Evolutionary conservation across 1,284 basidiomycete genomes (phyloP), one percentile per base, ranked within the genome.

Genomic region (Gymnopus androsaceus): DNA sequence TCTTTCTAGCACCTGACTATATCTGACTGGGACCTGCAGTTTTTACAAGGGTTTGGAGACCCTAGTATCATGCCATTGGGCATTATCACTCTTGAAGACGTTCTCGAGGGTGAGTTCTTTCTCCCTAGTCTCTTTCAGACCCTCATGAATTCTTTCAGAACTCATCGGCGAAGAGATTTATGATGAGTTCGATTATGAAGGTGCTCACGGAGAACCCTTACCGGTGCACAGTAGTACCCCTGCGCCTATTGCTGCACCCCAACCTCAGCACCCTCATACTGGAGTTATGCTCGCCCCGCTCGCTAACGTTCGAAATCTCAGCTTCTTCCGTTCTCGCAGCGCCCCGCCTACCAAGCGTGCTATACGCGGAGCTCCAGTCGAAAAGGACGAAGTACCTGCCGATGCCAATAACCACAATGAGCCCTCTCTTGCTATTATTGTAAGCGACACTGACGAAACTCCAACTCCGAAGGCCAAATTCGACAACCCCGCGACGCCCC

Each of bases 21-120:
- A n/a, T 33, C 27, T 54, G 44, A 52, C 7, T 65, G n/a, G n/a
- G n/a, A n/a, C n/a, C n/a, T n/a, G n/a, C n/a, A 88, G 80, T 90
- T 93, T 72, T 73, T 92, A 66, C 84, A 88, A 73, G 81, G 79
- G 46, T 81, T 90, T 48, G 90, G n/a, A n/a, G n/a, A 87, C 68
- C 87, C 81, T 0, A 82, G 85, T 21, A 78, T 90, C 27, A 87
- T 85, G 78, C 92, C 93, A 2, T 75, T 96, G 23, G 94, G 94
- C 57, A 94, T 96, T 67, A 95, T 96, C 63, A 96, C 94, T 1
- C 79, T 96, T 2, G 94, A 96, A 70, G 94, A 96, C 63, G 91
- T 95, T 14, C 77, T 95, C 8, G 94, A 95, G 82, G 88, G 90
- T 87, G 52, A 37, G 65, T 59, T 25, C 23, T 9, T 30, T 23